Percentiles rank a stretch among this genome's conserved stretches.
Conservation (phyloP, 768 basidiomycete species). For the Podaxis mareebaensis region DNA sequence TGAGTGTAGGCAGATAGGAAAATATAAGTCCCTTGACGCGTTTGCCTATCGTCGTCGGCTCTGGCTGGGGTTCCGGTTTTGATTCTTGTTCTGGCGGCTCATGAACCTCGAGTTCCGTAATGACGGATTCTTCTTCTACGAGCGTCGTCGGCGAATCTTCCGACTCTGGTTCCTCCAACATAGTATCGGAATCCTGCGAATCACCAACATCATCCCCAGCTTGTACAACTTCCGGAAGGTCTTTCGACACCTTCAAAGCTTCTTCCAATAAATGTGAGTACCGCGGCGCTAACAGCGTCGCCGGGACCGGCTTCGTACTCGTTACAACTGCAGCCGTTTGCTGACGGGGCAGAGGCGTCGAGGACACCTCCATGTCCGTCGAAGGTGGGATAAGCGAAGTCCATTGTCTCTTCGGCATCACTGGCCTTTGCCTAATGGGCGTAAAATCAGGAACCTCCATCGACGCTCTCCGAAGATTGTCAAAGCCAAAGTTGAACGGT, state of each 20-base stretch:
- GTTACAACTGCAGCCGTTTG: conserved; percentile 10
- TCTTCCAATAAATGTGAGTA: conserved; percentile 62
- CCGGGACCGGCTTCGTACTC: conserved; percentile 32
- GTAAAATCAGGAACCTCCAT: conserved; percentile 57
- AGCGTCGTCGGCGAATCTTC: conserved; percentile 9
- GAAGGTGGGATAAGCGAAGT: conserved; percentile 21
- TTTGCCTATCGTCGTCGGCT: conserved; percentile 40
- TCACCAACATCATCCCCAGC: neutral
- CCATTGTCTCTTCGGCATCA: conserved; percentile 27
- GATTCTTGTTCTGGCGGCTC: neutral
- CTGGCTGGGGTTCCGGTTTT: neutral
- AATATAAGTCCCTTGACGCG: conserved; percentile 59
- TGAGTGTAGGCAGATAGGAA: conserved; percentile 58
- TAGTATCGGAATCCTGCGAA: neutral
- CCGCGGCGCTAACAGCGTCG: conserved; percentile 49
- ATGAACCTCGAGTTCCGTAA: neutral
- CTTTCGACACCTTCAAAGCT: conserved; percentile 41
- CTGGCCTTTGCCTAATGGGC: conserved; percentile 38
- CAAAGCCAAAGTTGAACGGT: conserved; percentile 11
- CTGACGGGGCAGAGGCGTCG: conserved; percentile 27
- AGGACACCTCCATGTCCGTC: conserved; percentile 29
- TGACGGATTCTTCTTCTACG: conserved; percentile 3
- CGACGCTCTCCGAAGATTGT: conserved; percentile 19
- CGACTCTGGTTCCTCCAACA: conserved; percentile 3
- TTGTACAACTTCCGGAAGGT: conserved; percentile 8